A percentile compares a stretch with the other conserved stretches of the same genome.
These are phyloP conservation scores for Penicillium sp. DNA, from an alignment of 2,329 filamentous ascomycete species.

Conservation along the genomic window DNA sequence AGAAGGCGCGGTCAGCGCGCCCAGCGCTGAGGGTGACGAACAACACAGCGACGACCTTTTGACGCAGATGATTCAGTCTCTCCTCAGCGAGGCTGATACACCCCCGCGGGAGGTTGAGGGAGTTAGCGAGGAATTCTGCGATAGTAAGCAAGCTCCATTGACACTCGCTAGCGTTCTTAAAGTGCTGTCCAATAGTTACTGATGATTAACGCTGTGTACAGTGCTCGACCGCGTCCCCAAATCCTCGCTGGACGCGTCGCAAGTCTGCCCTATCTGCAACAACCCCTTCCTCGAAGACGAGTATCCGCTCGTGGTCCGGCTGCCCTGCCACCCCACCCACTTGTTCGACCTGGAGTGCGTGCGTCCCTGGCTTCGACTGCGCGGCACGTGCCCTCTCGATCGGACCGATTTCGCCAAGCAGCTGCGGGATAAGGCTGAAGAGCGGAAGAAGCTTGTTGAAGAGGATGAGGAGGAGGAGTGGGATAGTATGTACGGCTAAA, in stretches of 20 bases:
- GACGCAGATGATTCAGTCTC: constrained; percentile 56
- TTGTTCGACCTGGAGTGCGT: constrained; percentile 68
- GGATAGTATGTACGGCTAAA: constrained; percentile 52
- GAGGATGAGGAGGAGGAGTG: constrained; percentile 50
- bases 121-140: constrained; percentile 62
- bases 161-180: background rate
- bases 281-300: constrained; percentile 64
- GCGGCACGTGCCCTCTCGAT: constrained; percentile 66
- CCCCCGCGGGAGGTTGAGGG: constrained; percentile 64
- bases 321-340: constrained; percentile 64
- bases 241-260: constrained; percentile 53
- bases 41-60: constrained; percentile 48
- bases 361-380: constrained; percentile 64
- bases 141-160: constrained; percentile 37
- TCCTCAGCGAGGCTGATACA: constrained; percentile 59
- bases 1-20: too few species aligned
- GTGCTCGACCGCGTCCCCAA: constrained; percentile 62
- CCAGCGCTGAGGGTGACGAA: too few species aligned
- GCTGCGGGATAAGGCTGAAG: constrained; percentile 54
- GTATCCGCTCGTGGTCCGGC: constrained; percentile 64
- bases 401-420: constrained; percentile 61
- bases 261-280: constrained; percentile 62
- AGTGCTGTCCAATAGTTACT: background rate
- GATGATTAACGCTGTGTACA: constrained; percentile 16
- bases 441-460: constrained; percentile 44